Base-by-base conservation (phyloP, 1,139 yeast species). In the Eremothecium gossypii region DNA sequence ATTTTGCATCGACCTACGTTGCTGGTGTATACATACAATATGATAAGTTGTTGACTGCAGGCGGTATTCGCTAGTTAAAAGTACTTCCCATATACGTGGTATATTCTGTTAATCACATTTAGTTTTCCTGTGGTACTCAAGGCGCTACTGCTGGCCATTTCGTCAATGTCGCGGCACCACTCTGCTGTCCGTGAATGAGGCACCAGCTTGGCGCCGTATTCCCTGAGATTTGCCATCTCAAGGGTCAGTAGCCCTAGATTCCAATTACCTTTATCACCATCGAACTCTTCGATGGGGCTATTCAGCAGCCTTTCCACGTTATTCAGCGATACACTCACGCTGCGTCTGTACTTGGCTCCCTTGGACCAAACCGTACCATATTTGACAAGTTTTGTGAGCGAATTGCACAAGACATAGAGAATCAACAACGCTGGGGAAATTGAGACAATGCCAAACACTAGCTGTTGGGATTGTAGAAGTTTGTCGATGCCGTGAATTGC, bases 401-500 rank as follows among this genome's bases (percentile, higher is more conserved):
- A 42, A 4, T 41, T 41, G 8, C 44, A 29, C 7, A 48, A 4
- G 1, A 51, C 44, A 41, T 55, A 59, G 5, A 55, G 54, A n/a
- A 83, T 72, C 32, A 83, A 58, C 7, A 79, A 57, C 27, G 89
- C 78, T 0, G 98, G 98, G 36, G 91, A 75, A 5, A 93, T 79
- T 1, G 96, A 95, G 20, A 91, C 84, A 32, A 85, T 69, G 1
- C 95, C 96, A 66, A 91, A 86, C 20, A 91, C 93, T 41, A 91
- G 73, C 60, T 91, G 95, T 65, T 91, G 98, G 36, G 93, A 82
- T 61, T 86, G 83, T 42, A 91, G 71, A 50, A 91, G 68, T 60
- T 84, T 82, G 63, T 91, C 97, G 49, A 91, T 89, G 7, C 97
- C 97, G 52, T 74, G 78, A 48, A 91, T 75, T 0, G 96, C 97